Base-by-base conservation (phyloP, 78 protist species). In the Trichosphaerium sp. region DNA sequence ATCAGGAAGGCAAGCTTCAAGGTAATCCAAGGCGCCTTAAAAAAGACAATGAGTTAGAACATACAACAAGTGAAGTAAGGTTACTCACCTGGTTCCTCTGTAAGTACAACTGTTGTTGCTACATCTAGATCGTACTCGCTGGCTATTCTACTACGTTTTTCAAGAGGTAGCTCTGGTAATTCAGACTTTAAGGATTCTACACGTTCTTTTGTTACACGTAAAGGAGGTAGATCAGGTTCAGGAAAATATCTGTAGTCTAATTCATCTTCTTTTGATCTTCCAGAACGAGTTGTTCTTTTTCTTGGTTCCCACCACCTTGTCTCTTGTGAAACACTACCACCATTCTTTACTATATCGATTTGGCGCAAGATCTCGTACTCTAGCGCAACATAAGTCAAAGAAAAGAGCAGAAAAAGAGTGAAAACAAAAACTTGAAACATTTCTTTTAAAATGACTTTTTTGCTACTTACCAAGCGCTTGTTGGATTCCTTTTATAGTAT, bases 221-320 rank as follows among this genome's bases (percentile, higher is more conserved):
- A 52, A 11, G 90, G 90, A 23, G 85, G 90, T 18, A 85, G 56
- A 43, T 82, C 88, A 0, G 88, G 88, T 0, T 82, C 88, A 0
- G 88, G 82, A 74, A 82, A 73, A 72, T 70, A 82, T 14, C 88
- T 11, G 21, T 81, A 81, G 4, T 75, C 87, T 2, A 58, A 69
- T 44, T 80, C 74, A 26, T 55, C 71, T 34, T 80, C 79, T 23
- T 79, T 79, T 4, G 78, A 66, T 38, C 85, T 47, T 38, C 71
- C 31, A 35, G 66, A 73, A 42, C 48, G 71, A 0, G 85, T 79
- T n/a, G 54, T 31, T 4, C 65, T 65, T 29, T 52, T 71, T 1
- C 66, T 54, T 29, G 59, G 77, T 34, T 79, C 76, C n/a, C 51
- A 79, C 8, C 63, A 56, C 32, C 83, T 15, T 2, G 93, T 88